Evolutionary conservation across 768 basidiomycete genomes (phyloP).

Genomic region (Lentinula lateritia): DNA sequence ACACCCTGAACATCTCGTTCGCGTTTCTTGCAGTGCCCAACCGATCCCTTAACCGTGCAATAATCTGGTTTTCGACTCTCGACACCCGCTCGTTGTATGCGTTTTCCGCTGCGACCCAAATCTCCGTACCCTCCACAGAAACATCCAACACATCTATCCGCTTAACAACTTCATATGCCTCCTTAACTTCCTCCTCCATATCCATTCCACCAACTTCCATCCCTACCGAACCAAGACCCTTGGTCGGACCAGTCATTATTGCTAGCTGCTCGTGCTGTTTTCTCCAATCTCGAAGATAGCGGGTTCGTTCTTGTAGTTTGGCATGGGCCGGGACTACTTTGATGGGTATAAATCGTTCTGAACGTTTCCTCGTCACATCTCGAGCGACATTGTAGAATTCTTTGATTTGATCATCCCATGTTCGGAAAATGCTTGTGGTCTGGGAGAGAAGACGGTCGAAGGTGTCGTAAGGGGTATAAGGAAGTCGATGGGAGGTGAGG

Average conservation of each 20-base stretch:
- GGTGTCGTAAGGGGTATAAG: constrained; percentile 91
- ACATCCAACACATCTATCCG: constrained; percentile 95
- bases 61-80: constrained; percentile 97
- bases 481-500: constrained; percentile 82
- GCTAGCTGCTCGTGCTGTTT: constrained; percentile 97
- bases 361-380: constrained; percentile 85
- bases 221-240: constrained; percentile 67
- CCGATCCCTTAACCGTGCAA: constrained; percentile 84
- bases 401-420: constrained; percentile 88
- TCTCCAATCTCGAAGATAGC: constrained; percentile 87
- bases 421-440: constrained; percentile 72
- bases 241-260: constrained; percentile 94
- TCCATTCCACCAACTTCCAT: constrained; percentile 87
- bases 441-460: constrained; percentile 83
- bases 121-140: constrained; percentile 88
- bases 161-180: constrained; percentile 96
- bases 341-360: constrained; percentile 94
- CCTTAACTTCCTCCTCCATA: constrained; percentile 96
- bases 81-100: constrained; percentile 98
- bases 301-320: constrained; percentile 81
- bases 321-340: constrained; percentile 89
- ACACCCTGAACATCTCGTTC: constrained; percentile 99
- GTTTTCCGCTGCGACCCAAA: constrained; percentile 96
- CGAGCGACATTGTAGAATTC: constrained; percentile 91
- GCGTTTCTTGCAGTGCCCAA: constrained; percentile 95